These are phyloP conservation scores for Limonium bicolor DNA, from an alignment of 148 eudicot genomes.

Conservation along the genomic window DNA sequence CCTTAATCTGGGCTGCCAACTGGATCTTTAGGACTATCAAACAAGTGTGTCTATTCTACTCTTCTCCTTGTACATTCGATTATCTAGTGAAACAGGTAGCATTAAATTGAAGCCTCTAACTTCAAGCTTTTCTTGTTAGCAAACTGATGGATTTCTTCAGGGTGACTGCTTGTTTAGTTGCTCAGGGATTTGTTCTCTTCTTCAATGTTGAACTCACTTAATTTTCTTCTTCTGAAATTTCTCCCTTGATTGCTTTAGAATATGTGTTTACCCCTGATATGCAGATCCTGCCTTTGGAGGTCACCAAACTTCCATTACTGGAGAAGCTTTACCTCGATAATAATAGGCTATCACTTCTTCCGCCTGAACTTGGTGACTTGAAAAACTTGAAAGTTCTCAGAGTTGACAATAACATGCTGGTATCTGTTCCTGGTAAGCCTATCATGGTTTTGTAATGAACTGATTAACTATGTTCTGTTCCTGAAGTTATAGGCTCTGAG, in stretches of 20 bases:
- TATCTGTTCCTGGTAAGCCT: constrained; percentile 89
- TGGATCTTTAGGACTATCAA: too few species aligned
- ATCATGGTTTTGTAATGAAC: neutral
- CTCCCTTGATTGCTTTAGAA: neutral
- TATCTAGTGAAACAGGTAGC: too few species aligned
- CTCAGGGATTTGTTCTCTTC: neutral
- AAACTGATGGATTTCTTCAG: too few species aligned
- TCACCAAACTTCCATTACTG: constrained; percentile 69
- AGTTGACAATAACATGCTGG: constrained; percentile 74
- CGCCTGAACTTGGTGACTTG: constrained; percentile 79
- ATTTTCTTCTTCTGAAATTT: neutral
- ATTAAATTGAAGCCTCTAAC: too few species aligned
- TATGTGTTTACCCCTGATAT: constrained; percentile 4
- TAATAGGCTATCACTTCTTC: constrained; percentile 66
- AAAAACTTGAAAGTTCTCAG: constrained; percentile 78
- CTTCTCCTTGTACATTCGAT: too few species aligned
- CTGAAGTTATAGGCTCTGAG: too few species aligned
- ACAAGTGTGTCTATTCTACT: too few species aligned
- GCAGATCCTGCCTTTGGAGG: constrained; percentile 83
- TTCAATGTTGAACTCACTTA: too few species aligned
- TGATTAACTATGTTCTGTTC: too few species aligned
- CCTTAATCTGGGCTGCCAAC: too few species aligned
- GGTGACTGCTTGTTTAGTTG: too few species aligned
- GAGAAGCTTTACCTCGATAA: constrained; percentile 88
- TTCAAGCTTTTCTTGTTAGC: too few species aligned